These are phyloP conservation scores for Corynascus novoguineensis DNA, from an alignment of 495 filamentous ascomycete species.

Conservation along the genomic window DNA sequence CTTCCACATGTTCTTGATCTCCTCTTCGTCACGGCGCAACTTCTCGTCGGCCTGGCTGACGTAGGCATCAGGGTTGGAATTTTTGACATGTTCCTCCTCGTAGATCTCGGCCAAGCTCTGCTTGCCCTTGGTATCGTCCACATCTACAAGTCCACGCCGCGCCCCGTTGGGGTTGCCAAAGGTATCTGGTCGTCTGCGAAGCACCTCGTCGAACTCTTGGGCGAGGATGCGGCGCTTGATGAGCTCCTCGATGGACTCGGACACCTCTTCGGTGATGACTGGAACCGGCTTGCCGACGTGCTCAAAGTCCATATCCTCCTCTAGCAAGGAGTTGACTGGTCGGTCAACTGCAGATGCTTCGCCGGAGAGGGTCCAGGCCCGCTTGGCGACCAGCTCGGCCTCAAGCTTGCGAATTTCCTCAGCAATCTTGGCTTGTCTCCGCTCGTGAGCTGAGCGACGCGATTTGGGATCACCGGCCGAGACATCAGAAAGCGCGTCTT, in stretches of 20 bases:
- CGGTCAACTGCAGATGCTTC: slow-evolving; percentile 79
- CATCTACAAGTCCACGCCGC: slow-evolving; percentile 65
- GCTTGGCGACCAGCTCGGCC: slow-evolving; percentile 81
- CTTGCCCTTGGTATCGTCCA: slow-evolving; percentile 81
- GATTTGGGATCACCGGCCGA: slow-evolving; percentile 51
- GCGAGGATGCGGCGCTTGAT: slow-evolving; percentile 92
- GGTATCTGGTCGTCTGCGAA: slow-evolving; percentile 71
- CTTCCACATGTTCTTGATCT: slow-evolving; percentile 79
- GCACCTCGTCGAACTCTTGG: slow-evolving; percentile 87
- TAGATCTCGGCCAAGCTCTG: slow-evolving; percentile 89
- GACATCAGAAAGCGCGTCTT: slow-evolving; percentile 50
- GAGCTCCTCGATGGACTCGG: slow-evolving; percentile 85
- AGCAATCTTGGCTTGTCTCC: slow-evolving; percentile 73
- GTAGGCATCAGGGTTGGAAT: slow-evolving; percentile 70
- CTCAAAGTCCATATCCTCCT: slow-evolving; percentile 95
- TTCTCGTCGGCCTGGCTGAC: slow-evolving; percentile 77
- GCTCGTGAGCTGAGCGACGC: slow-evolving; percentile 73
- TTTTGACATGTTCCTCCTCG: slow-evolving; percentile 82
- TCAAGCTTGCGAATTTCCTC: slow-evolving; percentile 90
- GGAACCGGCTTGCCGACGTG: slow-evolving; percentile 92
- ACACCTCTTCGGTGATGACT: slow-evolving; percentile 89
- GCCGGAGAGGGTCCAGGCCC: slow-evolving; percentile 83
- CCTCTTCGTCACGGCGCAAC: slow-evolving; percentile 72
- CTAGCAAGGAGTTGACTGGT: slow-evolving; percentile 85
- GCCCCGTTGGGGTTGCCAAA: slow-evolving; percentile 48